phyloP scores from a whole-genome alignment of 441 rosid species.

The Breynia disticha region DNA sequence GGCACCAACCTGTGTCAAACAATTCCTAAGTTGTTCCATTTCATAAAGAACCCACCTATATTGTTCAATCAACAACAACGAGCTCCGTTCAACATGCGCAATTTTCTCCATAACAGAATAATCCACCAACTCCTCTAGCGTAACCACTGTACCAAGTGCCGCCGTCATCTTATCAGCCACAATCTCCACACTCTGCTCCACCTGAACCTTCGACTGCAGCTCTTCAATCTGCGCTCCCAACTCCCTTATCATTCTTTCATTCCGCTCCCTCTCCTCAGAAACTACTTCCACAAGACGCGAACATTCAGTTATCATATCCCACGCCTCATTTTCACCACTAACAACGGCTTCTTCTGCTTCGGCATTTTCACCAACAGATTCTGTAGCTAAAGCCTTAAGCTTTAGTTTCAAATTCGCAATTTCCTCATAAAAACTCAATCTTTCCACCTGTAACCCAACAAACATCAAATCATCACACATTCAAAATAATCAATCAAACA shows the following conservation, averaged over 20 bases:
- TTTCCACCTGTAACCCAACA: conserved; percentile 41
- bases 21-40: conserved; percentile 61
- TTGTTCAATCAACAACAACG: conserved; percentile 44
- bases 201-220: conserved; percentile 40
- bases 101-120: conserved; percentile 43
- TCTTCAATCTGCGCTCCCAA: conserved; percentile 50
- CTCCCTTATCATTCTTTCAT: conserved; percentile 34
- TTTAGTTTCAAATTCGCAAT: conserved; percentile 30
- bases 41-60: conserved; percentile 53
- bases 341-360: background rate
- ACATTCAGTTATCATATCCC: conserved; percentile 35
- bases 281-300: conserved; percentile 33
- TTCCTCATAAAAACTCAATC: conserved; percentile 35
- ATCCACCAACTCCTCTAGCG: conserved; percentile 52
- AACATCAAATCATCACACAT: background rate
- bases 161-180: conserved; percentile 53
- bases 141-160: conserved; percentile 46
- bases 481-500: background rate
- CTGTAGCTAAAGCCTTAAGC: conserved; percentile 32
- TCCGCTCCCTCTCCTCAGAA: conserved; percentile 32
- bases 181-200: conserved; percentile 31
- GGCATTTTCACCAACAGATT: conserved; percentile 17
- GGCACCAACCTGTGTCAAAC: conserved; percentile 39
- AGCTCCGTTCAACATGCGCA: conserved; percentile 45
- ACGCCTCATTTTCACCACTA: conserved; percentile 13